These are phyloP conservation scores for Pythium pectinolyticum DNA, from an alignment of 352 stramenopile species.

Conservation along the genomic window DNA sequence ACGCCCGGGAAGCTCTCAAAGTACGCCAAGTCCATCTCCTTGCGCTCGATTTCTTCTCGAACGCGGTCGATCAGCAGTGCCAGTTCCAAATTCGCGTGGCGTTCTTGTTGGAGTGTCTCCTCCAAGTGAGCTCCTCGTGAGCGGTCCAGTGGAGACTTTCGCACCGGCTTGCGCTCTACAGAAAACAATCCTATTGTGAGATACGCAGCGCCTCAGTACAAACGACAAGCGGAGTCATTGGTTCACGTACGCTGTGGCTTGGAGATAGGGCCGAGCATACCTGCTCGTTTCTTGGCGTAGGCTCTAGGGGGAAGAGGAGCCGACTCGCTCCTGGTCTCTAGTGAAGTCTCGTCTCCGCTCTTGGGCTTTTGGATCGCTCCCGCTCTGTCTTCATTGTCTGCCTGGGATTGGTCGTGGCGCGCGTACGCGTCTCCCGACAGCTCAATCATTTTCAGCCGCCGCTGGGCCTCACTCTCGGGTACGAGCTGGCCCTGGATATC, in stretches of 20 bases:
- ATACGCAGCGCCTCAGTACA: background rate
- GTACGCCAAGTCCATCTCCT: constrained; percentile 77
- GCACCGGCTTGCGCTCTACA: constrained; percentile 30
- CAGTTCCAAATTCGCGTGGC: constrained; percentile 41
- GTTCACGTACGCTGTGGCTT: constrained; percentile 48
- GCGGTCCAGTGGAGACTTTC: constrained; percentile 41
- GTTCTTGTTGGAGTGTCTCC: constrained; percentile 57
- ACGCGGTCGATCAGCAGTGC: constrained; percentile 48
- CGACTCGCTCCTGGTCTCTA: background rate
- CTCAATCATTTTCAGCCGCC: constrained; percentile 55
- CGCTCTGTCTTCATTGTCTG: background rate
- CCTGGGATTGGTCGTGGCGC: background rate
- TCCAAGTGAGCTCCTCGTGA: constrained; percentile 74
- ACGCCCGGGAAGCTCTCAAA: constrained; percentile 69
- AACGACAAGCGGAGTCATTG: no score
- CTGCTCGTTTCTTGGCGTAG: constrained; percentile 63
- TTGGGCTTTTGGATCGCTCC: background rate
- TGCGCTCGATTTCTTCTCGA: constrained; percentile 70
- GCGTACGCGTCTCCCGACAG: constrained; percentile 52
- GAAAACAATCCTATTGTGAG: background rate
- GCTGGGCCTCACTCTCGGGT: constrained; percentile 55
- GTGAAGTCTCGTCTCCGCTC: background rate
- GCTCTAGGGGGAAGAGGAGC: constrained; percentile 1
- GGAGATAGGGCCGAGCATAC: constrained; percentile 64
- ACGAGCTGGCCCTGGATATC: constrained; percentile 74